phyloP scores from a whole-genome alignment of 257 asterid genomes.

The Avicennia marina region DNA sequence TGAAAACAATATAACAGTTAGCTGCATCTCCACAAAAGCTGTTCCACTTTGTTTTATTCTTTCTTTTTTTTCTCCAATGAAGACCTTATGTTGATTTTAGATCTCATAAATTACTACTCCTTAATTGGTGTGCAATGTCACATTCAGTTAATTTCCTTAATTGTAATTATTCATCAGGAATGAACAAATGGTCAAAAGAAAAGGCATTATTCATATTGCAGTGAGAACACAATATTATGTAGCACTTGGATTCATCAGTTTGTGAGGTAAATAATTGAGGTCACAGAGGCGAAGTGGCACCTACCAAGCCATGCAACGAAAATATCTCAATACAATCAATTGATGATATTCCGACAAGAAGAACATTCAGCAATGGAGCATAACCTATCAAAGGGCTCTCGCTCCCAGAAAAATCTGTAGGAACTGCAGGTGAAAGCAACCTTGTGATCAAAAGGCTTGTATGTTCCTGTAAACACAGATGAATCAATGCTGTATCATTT shows the following conservation, averaged over 20 bases:
- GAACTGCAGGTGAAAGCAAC: conserved; percentile 79
- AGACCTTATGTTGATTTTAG: neutral
- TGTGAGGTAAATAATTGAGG: conserved; percentile 10
- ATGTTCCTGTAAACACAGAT: conserved; percentile 70
- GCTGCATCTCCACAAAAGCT: neutral
- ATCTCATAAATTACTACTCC: too few relatives aligned
- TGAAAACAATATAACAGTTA: neutral
- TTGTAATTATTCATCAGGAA: too few relatives aligned
- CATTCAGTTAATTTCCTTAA: too few relatives aligned
- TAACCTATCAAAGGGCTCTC: conserved; percentile 78
- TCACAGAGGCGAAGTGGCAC: conserved; percentile 37
- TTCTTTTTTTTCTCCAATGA: too few relatives aligned
- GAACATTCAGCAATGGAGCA: conserved; percentile 85
- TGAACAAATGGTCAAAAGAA: neutral
- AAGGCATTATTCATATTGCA: conserved; percentile 8
- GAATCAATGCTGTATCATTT: too few relatives aligned
- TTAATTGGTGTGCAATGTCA: too few relatives aligned
- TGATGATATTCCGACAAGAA: conserved; percentile 78
- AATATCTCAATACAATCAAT: conserved; percentile 74
- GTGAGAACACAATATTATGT: too few relatives aligned
- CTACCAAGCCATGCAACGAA: conserved; percentile 95
- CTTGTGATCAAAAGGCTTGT: conserved; percentile 62
- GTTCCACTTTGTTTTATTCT: conserved; percentile 5
- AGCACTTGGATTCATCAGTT: conserved; percentile 15
- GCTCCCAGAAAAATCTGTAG: conserved; percentile 63